Conservation (phyloP, 345 rosid species). For the Rhodamnia argentea region DNA sequence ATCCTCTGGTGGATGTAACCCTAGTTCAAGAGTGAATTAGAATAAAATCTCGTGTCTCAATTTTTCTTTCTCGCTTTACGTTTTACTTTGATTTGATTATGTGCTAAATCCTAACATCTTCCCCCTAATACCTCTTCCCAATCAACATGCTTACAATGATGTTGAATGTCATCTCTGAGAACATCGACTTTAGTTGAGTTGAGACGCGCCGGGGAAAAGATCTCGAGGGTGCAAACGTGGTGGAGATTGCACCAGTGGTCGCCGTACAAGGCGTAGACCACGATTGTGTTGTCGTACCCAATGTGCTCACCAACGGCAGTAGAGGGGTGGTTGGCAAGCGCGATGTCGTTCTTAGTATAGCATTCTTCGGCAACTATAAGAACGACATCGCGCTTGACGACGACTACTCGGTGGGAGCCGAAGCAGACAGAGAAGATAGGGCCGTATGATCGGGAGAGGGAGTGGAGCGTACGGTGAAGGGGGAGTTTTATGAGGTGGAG, state of each 20-base stretch:
- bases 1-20: too few relatives aligned
- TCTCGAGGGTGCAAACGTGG: too few relatives aligned
- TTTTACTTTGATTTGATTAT: too few relatives aligned
- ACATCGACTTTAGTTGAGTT: constrained; percentile 3
- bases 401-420: constrained; percentile 2
- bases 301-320: neutral
- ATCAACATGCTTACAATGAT: neutral
- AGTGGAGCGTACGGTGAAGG: neutral
- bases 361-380: constrained; percentile 3
- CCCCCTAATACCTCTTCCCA: constrained; percentile 8
- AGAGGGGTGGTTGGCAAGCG: constrained; percentile 8
- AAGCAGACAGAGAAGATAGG: constrained; percentile 12
- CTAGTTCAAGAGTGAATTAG: too few relatives aligned
- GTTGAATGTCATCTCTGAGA: constrained; percentile 8
- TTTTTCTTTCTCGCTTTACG: too few relatives aligned
- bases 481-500: constrained; percentile 4
- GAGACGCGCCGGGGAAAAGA: constrained; percentile 1
- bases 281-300: constrained; percentile 15
- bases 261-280: constrained; percentile 18
- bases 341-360: neutral
- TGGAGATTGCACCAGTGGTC: constrained; percentile 21
- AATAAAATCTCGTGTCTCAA: too few relatives aligned
- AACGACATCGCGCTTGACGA: neutral
- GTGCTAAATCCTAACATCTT: neutral
- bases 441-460: constrained; percentile 3